phyloP scores from a whole-genome alignment of 441 rosid genomes.

The Corymbia citriodora region DNA sequence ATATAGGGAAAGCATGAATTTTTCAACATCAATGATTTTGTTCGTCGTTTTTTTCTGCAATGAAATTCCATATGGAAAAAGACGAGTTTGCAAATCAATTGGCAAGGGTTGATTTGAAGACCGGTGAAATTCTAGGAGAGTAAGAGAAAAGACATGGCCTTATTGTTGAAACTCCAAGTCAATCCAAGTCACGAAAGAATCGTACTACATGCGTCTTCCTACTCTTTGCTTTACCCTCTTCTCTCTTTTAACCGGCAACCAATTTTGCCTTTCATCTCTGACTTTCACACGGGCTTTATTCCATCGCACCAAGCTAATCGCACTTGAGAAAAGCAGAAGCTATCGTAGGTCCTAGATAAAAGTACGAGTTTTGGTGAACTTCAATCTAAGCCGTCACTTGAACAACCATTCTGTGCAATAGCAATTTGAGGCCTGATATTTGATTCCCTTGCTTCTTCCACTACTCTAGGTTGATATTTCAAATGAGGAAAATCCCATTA shows the following conservation, averaged over 20 bases:
- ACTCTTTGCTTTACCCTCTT: too few species aligned
- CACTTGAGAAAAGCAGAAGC: too few species aligned
- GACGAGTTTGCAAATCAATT: background rate
- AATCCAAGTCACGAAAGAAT: background rate
- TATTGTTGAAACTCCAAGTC: background rate
- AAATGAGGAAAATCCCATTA: too few species aligned
- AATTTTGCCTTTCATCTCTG: too few species aligned
- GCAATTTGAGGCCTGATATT: background rate
- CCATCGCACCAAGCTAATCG: too few species aligned
- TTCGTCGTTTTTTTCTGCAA: fast-evolving
- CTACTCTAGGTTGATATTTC: background rate
- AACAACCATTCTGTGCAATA: background rate
- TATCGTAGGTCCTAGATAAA: background rate
- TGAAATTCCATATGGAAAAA: background rate
- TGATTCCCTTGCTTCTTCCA: background rate
- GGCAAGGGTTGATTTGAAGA: background rate
- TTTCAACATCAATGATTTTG: background rate
- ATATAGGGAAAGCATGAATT: background rate
- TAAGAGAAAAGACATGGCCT: background rate
- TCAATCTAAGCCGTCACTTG: background rate
- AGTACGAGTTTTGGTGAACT: background rate
- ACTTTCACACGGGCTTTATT: too few species aligned
- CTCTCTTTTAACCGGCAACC: too few species aligned
- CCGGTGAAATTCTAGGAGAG: background rate
- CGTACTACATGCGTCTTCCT: background rate